Conservation (phyloP, 2,329 filamentous ascomycete genomes). For the Chaetomiaceae sp. region DNA sequence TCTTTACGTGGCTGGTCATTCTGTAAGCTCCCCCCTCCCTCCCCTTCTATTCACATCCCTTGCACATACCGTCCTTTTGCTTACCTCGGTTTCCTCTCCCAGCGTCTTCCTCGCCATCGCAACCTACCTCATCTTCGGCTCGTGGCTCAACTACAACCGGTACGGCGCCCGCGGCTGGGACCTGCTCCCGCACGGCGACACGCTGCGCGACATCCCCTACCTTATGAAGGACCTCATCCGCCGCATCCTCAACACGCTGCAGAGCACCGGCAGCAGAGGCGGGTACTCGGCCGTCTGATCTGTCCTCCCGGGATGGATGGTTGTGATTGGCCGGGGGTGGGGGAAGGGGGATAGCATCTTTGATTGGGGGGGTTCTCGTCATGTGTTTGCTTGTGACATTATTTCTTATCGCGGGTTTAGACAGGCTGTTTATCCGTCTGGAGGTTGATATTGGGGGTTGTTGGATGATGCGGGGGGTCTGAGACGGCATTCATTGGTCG, state of each 20-base stretch:
- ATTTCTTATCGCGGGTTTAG: too few species aligned
- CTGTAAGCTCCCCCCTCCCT: constrained; percentile 55
- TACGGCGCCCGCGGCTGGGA: constrained; percentile 96
- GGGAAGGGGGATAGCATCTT: too few species aligned
- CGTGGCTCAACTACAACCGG: constrained; percentile 98
- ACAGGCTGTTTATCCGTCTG: too few species aligned
- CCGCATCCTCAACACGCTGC: constrained; percentile 74
- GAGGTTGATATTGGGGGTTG: too few species aligned
- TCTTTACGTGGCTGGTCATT: constrained; percentile 96
- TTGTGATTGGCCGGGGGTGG: neutral
- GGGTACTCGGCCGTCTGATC: constrained; percentile 97
- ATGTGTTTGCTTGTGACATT: too few species aligned
- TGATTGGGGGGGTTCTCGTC: too few species aligned
- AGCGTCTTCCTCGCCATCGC: constrained; percentile 82
- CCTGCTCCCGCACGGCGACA: constrained; percentile 85
- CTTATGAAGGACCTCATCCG: constrained; percentile 83
- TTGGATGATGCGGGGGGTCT: neutral
- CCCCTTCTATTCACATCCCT: too few species aligned
- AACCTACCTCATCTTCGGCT: constrained; percentile 92
- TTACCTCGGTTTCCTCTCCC: neutral
- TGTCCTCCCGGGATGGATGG: constrained; percentile 31
- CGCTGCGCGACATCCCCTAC: constrained; percentile 87
- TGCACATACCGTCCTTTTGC: too few species aligned
- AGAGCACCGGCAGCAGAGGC: constrained; percentile 76
- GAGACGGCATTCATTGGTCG: neutral